These are phyloP conservation scores for Syzygium malaccense DNA, from an alignment of 441 rosid species.

Conservation along the genomic window DNA sequence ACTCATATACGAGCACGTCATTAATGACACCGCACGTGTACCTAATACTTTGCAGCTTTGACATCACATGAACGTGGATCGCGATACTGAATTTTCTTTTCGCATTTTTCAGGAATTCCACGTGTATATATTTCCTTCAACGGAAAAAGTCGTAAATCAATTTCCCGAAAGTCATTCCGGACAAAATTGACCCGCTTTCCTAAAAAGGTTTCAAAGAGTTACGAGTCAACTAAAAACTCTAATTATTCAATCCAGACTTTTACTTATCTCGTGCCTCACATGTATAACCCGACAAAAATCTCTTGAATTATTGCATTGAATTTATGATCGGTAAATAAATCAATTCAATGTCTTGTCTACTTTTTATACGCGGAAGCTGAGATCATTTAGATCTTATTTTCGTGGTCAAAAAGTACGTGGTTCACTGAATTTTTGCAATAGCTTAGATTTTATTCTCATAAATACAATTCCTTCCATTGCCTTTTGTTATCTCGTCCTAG, in stretches of 20 bases:
- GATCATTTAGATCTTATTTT: neutral
- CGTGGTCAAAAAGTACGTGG: rapidly evolving
- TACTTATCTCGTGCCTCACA: neutral
- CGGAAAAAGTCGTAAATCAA: neutral
- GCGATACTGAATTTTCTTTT: neutral
- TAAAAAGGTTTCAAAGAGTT: neutral
- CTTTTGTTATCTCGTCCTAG: rapidly evolving
- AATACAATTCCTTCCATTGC: neutral
- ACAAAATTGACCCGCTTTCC: neutral
- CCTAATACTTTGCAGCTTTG: too few species aligned
- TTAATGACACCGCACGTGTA: neutral
- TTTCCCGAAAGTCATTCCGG: neutral
- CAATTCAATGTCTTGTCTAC: rapidly evolving
- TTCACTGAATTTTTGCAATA: neutral
- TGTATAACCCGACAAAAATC: neutral
- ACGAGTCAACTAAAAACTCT: neutral
- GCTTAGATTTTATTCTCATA: neutral
- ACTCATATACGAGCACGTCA: neutral
- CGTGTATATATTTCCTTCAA: neutral
- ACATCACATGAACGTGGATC: neutral
- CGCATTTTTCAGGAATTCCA: neutral
- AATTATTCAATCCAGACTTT: neutral
- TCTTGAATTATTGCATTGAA: neutral
- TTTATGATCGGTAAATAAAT: rapidly evolving
- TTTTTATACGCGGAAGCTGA: neutral